A percentile compares a stretch with the other conserved stretches of the same genome.
Evolutionary conservation across 495 filamentous ascomycete genomes (phyloP).

Genomic region (Podospora didyma): DNA sequence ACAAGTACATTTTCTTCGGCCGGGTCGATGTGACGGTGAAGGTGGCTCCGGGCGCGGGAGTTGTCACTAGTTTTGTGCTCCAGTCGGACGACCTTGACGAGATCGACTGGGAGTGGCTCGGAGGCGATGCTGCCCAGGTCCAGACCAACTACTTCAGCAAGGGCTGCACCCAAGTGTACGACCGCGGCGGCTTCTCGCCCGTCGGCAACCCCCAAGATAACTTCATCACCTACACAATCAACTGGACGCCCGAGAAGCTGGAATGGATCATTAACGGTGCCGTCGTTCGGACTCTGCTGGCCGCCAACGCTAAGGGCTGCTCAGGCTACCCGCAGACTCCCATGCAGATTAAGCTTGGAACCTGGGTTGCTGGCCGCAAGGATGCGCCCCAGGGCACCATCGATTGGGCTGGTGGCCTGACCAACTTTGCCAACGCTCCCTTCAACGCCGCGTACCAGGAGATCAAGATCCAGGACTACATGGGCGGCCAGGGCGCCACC

Average conservation of each 20-base stretch:
- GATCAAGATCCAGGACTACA: conserved; percentile 79
- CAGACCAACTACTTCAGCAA: conserved; percentile 96
- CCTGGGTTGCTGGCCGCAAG: conserved; percentile 79
- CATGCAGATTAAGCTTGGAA: conserved; percentile 79
- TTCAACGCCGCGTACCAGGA: conserved; percentile 83
- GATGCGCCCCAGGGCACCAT: conserved; percentile 70
- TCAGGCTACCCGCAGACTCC: conserved; percentile 85
- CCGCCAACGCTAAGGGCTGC: conserved; percentile 53
- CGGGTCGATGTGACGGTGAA: conserved; percentile 63
- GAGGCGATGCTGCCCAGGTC: conserved; percentile 58
- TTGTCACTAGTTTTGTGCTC: conserved; percentile 82
- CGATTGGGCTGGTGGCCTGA: conserved; percentile 79
- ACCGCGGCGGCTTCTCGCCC: conserved; percentile 66
- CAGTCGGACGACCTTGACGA: conserved; percentile 92
- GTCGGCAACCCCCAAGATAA: conserved; percentile 57
- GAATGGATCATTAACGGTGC: conserved; percentile 79
- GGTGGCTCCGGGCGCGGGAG: conserved; percentile 62
- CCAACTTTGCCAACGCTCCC: conserved; percentile 71
- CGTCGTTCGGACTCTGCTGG: conserved; percentile 64
- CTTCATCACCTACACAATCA: conserved; percentile 83
- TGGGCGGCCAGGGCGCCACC: conserved; percentile 68
- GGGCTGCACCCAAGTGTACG: conserved; percentile 70
- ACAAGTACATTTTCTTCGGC: conserved; percentile 78
- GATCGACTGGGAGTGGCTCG: conserved; percentile 89
- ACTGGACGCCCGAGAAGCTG: conserved; percentile 73